These are phyloP conservation scores for Galium porrigens DNA, from an alignment of 305 asterid species.

Conservation along the genomic window DNA sequence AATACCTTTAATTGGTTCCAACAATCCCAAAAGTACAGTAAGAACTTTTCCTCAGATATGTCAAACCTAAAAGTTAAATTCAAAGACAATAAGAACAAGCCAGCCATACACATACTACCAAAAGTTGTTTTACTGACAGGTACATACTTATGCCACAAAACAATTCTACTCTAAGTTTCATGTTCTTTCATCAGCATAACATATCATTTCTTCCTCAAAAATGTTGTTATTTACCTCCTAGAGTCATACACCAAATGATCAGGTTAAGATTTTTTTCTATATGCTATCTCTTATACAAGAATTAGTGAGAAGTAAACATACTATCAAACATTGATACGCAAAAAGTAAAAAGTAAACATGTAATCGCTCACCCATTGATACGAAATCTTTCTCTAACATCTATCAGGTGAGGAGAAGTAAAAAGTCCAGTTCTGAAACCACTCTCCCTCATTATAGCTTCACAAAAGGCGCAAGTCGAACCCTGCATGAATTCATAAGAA, in stretches of 20 bases:
- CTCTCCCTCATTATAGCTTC: conserved; percentile 73
- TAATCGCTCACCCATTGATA: conserved; percentile 42
- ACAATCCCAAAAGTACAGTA: conserved; percentile 67
- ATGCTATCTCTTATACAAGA: not conserved
- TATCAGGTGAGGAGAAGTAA: conserved; percentile 86
- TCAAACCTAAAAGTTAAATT: conserved; percentile 43
- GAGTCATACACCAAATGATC: not conserved
- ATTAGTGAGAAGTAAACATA: not conserved
- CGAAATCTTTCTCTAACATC: conserved; percentile 94
- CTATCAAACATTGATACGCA: not conserved
- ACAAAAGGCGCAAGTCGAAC: conserved; percentile 71
- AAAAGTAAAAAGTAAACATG: too few species aligned
- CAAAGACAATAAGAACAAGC: conserved; percentile 17
- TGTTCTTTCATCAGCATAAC: not conserved
- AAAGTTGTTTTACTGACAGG: not conserved
- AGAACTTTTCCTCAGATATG: conserved; percentile 70
- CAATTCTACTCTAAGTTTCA: not conserved
- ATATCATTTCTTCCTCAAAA: not conserved
- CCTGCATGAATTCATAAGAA: conserved; percentile 33
- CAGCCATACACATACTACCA: not conserved
- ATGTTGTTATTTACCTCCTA: not conserved
- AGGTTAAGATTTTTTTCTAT: not conserved
- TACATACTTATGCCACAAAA: not conserved
- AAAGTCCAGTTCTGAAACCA: conserved; percentile 77
- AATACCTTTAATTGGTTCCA: conserved; percentile 68